Conservation (phyloP, 768 basidiomycete genomes). For the Panaeolus papilionaceus region DNA sequence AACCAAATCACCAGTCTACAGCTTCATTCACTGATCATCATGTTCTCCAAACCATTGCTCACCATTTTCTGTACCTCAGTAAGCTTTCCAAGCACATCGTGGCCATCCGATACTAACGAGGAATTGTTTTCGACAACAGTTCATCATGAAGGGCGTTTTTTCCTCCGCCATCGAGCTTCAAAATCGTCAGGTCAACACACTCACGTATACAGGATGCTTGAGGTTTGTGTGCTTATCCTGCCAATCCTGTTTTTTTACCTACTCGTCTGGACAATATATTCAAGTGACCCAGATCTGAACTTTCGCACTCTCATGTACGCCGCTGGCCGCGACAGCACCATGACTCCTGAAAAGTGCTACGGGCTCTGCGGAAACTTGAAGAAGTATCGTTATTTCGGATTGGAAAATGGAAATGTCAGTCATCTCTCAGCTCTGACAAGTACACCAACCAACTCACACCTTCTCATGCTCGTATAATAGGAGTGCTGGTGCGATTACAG, state of each 20-base stretch:
- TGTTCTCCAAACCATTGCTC: not conserved
- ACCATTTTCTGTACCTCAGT: not conserved
- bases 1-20: not conserved
- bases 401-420: not conserved
- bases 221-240: not conserved
- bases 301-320: not conserved
- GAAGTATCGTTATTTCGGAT: not conserved
- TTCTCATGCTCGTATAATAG: not conserved
- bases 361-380: not conserved
- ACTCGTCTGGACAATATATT: too few species aligned
- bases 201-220: not conserved
- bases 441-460: not conserved
- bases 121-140: not conserved
- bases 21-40: not conserved
- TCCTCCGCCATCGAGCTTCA: not conserved
- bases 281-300: not conserved
- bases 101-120: not conserved
- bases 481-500: constrained; percentile 9
- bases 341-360: not conserved
- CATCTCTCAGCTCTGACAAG: not conserved
- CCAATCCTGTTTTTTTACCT: too few species aligned
- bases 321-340: not conserved
- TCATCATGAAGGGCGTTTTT: not conserved
- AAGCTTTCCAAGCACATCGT: not conserved
- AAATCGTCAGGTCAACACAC: not conserved